A percentile compares a stretch with the other conserved stretches of the same genome.
Evolutionary conservation across 73 alveolate species (phyloP).

Genomic region (Paraurostyla sp.): DNA sequence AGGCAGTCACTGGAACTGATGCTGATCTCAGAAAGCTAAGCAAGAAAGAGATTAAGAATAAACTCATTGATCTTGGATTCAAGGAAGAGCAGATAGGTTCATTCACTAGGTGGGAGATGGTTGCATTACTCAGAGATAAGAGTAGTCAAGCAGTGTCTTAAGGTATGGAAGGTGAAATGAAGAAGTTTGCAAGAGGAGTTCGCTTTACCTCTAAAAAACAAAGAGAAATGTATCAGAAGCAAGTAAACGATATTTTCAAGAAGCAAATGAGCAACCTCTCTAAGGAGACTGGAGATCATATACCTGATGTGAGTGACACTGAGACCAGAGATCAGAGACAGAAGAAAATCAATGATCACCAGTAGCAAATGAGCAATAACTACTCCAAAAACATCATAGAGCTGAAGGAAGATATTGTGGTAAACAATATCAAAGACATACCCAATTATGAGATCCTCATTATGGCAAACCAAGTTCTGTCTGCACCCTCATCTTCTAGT

Average conservation of each 20-base stretch:
- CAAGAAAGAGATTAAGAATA: conserved; percentile 86
- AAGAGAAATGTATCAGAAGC: conserved; percentile 86
- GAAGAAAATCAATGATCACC: conserved; percentile 48
- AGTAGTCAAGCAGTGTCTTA: conserved; percentile 81
- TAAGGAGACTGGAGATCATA: conserved; percentile 63
- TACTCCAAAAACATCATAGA: conserved; percentile 54
- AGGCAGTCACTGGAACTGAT: conserved; percentile 96
- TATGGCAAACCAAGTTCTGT: conserved; percentile 19
- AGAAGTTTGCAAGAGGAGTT: conserved; percentile 88
- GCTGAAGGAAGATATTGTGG: conserved; percentile 58
- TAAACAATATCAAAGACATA: conserved; percentile 57
- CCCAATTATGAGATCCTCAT: conserved; percentile 66
- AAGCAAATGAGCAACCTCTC: conserved; percentile 79
- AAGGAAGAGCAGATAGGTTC: conserved; percentile 80
- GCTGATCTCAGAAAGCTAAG: conserved; percentile 95
- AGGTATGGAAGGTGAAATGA: conserved; percentile 84
- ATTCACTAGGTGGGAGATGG: conserved; percentile 91
- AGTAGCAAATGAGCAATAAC: conserved; percentile 38
- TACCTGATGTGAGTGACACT: conserved; percentile 37
- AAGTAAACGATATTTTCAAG: conserved; percentile 89
- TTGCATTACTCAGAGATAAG: conserved; percentile 75
- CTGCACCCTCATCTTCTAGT: conserved; percentile 43
- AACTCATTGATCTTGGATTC: conserved; percentile 85
- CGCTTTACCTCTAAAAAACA: conserved; percentile 86
- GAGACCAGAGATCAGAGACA: conserved; percentile 26